Evolutionary conservation across 202 grass and related monocot genomes (phyloP).

Genomic region (Carex sylvatica): DNA sequence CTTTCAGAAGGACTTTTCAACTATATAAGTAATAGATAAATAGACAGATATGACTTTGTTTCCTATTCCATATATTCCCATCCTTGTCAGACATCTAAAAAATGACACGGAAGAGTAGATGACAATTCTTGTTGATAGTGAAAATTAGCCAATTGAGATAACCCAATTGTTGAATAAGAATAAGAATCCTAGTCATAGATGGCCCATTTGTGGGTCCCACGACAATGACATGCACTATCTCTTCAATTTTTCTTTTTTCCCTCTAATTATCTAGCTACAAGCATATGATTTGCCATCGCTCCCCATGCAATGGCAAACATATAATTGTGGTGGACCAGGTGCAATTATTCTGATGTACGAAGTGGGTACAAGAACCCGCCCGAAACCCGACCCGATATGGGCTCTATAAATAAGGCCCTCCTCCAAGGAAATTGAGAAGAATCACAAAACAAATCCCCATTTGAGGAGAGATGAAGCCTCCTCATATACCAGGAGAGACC

Average conservation of each 20-base stretch:
- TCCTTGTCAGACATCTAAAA: constrained; percentile 1
- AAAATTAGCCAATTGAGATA: constrained; percentile 22
- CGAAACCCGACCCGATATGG: neutral
- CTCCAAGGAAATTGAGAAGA: constrained; percentile 40
- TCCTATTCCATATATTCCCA: neutral
- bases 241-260: neutral
- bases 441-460: constrained; percentile 29
- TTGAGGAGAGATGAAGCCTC: constrained; percentile 55
- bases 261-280: constrained; percentile 24
- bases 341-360: neutral
- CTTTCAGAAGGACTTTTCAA: neutral
- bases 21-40: neutral
- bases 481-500: constrained; percentile 56
- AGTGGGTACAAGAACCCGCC: neutral
- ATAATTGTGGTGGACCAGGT: constrained; percentile 19
- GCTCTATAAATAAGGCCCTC: constrained; percentile 51
- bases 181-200: constrained; percentile 18
- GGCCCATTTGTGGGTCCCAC: constrained; percentile 1
- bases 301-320: constrained; percentile 5
- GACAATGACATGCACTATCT: constrained; percentile 13
- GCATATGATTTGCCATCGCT: constrained; percentile 14
- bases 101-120: constrained; percentile 16
- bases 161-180: constrained; percentile 26
- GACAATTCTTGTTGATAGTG: constrained; percentile 16
- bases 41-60: neutral